Percentiles rank a stretch among this genome's conserved stretches.
These are phyloP conservation scores for Cercospora zeae-maydis DNA, from an alignment of 2,329 filamentous ascomycete genomes.

Conservation along the genomic window DNA sequence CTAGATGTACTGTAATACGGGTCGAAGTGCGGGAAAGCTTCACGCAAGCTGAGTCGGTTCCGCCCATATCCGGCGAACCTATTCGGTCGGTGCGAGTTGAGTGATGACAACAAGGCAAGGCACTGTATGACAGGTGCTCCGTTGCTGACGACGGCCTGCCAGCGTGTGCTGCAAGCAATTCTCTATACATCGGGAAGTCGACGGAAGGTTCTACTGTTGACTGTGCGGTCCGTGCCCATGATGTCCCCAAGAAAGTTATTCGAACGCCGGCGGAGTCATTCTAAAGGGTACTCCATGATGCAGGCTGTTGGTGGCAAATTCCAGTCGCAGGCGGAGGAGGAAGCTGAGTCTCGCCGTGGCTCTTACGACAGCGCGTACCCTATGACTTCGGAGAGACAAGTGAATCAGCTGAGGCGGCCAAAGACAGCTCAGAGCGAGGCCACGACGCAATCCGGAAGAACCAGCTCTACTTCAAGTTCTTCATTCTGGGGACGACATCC, in stretches of 20 bases:
- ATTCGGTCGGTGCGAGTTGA: neutral
- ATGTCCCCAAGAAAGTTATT: slow-evolving; percentile 4
- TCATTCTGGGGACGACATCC: neutral
- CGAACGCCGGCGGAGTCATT: neutral
- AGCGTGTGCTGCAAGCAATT: neutral
- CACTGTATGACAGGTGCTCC: neutral
- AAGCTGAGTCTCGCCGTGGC: neutral
- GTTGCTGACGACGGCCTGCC: neutral
- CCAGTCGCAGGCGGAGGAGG: neutral
- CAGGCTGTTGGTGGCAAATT: neutral
- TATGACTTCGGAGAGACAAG: neutral
- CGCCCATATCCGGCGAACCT: neutral
- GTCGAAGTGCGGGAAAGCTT: slow-evolving; percentile 2
- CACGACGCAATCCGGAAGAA: neutral
- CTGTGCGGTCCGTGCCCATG: neutral
- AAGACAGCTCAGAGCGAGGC: slow-evolving; percentile 1
- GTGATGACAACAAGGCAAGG: neutral
- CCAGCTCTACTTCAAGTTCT: neutral
- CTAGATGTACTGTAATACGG: neutral
- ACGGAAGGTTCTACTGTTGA: neutral
- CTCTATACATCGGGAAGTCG: neutral
- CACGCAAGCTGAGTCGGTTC: neutral
- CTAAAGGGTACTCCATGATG: neutral
- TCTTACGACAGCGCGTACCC: neutral
- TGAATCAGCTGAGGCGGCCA: neutral